A percentile compares a stretch with the other conserved stretches of the same genome.
phyloP scores from a whole-genome alignment of 768 basidiomycete genomes.

The Mrakia blollopis region DNA sequence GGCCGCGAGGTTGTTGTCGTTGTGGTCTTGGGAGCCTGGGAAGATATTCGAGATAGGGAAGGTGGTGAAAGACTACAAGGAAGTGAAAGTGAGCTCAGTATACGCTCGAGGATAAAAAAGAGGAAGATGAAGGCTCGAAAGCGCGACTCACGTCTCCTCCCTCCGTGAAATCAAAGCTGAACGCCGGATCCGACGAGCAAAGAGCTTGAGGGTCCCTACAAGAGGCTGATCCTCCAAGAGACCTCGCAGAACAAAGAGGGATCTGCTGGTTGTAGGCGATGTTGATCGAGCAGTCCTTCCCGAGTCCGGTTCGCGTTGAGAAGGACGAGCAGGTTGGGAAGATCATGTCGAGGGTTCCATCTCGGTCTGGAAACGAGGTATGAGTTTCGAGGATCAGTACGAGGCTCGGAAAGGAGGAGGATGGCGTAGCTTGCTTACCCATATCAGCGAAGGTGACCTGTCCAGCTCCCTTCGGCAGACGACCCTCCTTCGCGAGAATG shows the following conservation, averaged over 20 bases:
- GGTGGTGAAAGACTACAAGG: slow-evolving; percentile 58
- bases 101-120: not conserved
- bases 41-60: slow-evolving; percentile 63
- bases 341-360: slow-evolving; percentile 93
- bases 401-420: not conserved
- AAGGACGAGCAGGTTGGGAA: slow-evolving; percentile 75
- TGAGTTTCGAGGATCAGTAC: not conserved
- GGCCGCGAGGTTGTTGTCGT: slow-evolving; percentile 25
- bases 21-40: slow-evolving; percentile 40
- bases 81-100: not conserved
- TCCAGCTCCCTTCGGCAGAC: slow-evolving; percentile 70
- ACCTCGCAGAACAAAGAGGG: slow-evolving; percentile 63
- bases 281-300: slow-evolving; percentile 73
- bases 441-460: slow-evolving; percentile 84
- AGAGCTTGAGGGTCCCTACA: slow-evolving; percentile 51
- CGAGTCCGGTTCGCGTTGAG: slow-evolving; percentile 64
- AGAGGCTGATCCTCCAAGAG: slow-evolving; percentile 42
- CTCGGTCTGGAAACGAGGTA: slow-evolving; percentile 57
- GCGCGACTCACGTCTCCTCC: slow-evolving; percentile 1
- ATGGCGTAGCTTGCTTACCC: slow-evolving; percentile 50
- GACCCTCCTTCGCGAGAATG: slow-evolving; percentile 59
- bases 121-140: not conserved
- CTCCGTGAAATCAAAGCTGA: slow-evolving; percentile 6
- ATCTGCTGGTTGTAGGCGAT: slow-evolving; percentile 91
- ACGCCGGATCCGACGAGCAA: slow-evolving; percentile 53